Evolutionary conservation across 2,329 filamentous ascomycete genomes (phyloP).

Genomic region (Diaporthe vaccinii): DNA sequence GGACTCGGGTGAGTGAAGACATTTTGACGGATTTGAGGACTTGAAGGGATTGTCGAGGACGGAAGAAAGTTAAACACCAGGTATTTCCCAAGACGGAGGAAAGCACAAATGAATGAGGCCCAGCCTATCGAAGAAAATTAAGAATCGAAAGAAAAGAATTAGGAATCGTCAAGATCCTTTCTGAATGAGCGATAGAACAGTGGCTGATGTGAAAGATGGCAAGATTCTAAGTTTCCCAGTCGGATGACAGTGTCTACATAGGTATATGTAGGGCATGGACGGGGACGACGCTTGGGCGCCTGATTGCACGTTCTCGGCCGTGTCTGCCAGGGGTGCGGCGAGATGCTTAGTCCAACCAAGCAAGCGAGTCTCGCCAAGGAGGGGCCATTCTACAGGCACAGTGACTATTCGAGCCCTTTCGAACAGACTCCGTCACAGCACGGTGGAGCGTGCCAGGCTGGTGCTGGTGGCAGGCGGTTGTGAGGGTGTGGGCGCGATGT

Average conservation of each 20-base stretch:
- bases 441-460: conserved; percentile 31
- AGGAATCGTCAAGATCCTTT: conserved; percentile 40
- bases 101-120: conserved; percentile 42
- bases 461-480: conserved; percentile 16
- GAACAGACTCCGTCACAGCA: conserved; percentile 39
- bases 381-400: conserved; percentile 21
- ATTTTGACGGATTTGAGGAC: conserved; percentile 50
- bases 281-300: conserved; percentile 19
- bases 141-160: conserved; percentile 39
- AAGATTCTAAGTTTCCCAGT: conserved; percentile 18
- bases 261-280: conserved; percentile 34
- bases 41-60: conserved; percentile 46
- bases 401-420: conserved; percentile 33
- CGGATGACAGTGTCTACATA: conserved; percentile 27
- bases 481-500: conserved; percentile 13
- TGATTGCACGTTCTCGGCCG: background rate
- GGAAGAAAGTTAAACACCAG: conserved; percentile 44
- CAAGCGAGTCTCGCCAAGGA: conserved; percentile 38
- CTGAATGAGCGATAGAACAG: conserved; percentile 37
- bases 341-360: conserved; percentile 29
- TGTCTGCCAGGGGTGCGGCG: background rate
- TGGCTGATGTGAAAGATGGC: conserved; percentile 34
- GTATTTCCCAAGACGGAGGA: conserved; percentile 24
- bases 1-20: conserved; percentile 50
- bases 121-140: conserved; percentile 39